These are phyloP conservation scores for Coriaria nepalensis DNA, from an alignment of 306 rosid species.

Conservation along the genomic window DNA sequence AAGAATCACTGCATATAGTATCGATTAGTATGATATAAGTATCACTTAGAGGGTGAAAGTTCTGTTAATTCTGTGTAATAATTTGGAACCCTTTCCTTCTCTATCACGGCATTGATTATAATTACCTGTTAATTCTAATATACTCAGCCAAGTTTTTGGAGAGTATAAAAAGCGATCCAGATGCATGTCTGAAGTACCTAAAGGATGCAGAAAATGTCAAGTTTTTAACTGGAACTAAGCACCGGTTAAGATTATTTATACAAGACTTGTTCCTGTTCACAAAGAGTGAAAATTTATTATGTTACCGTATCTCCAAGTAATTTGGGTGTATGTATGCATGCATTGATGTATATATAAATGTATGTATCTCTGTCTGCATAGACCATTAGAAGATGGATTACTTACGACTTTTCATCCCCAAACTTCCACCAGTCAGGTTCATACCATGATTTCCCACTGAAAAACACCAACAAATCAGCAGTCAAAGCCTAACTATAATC, in stretches of 20 bases:
- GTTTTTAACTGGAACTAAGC: not conserved
- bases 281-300: too few species aligned
- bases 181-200: slow-evolving; percentile 95
- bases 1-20: slow-evolving; percentile 54
- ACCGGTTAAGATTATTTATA: too few species aligned
- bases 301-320: too few species aligned
- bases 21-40: not conserved
- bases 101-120: slow-evolving; percentile 16
- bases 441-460: slow-evolving; percentile 87
- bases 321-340: too few species aligned
- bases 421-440: slow-evolving; percentile 99
- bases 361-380: too few species aligned
- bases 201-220: slow-evolving; percentile 13
- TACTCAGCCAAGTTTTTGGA: slow-evolving; percentile 83
- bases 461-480: slow-evolving; percentile 15
- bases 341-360: too few species aligned
- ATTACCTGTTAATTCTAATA: slow-evolving; percentile 80
- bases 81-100: not conserved
- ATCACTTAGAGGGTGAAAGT: too few species aligned
- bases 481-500: slow-evolving; percentile 9
- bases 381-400: slow-evolving; percentile 10
- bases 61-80: not conserved
- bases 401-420: slow-evolving; percentile 96
- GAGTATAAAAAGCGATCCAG: slow-evolving; percentile 67
- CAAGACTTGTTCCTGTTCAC: too few species aligned